These are phyloP conservation scores for Puccinia horiana DNA, from an alignment of 1,284 basidiomycete species.

Conservation along the genomic window DNA sequence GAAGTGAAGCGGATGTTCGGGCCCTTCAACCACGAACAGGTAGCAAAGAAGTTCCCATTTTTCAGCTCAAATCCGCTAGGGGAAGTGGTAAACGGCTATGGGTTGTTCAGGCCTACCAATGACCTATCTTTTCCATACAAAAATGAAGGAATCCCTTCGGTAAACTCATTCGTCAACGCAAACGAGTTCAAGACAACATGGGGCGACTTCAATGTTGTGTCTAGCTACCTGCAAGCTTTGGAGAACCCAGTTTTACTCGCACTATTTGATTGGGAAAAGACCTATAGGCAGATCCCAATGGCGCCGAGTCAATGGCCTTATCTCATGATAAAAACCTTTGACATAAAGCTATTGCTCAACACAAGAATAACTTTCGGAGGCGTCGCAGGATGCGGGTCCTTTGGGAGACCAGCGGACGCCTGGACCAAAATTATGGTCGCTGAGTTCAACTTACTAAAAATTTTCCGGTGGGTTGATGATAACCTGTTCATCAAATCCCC, in stretches of 20 bases:
- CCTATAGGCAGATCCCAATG: background rate
- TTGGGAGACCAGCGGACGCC: too few species aligned
- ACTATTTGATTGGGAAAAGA: background rate
- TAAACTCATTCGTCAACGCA: background rate
- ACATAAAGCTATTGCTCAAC: background rate
- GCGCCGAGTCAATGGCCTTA: too few species aligned
- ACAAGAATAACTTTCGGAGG: too few species aligned
- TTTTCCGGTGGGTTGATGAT: too few species aligned
- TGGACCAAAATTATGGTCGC: too few species aligned
- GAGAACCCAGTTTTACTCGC: background rate
- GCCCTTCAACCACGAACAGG: background rate
- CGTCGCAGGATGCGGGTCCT: too few species aligned
- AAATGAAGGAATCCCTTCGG: background rate
- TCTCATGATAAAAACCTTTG: background rate
- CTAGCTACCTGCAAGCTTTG: background rate
- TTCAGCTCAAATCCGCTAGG: background rate
- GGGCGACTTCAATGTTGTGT: background rate
- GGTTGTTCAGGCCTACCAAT: background rate
- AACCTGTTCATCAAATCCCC: too few species aligned
- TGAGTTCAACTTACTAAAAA: too few species aligned
- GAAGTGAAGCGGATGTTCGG: background rate
- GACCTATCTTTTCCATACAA: background rate
- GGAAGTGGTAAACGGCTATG: background rate
- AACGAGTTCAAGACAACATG: background rate
- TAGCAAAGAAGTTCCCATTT: background rate